phyloP scores from a whole-genome alignment of 2,329 filamentous ascomycete species.

The Phialophora macrospora region DNA sequence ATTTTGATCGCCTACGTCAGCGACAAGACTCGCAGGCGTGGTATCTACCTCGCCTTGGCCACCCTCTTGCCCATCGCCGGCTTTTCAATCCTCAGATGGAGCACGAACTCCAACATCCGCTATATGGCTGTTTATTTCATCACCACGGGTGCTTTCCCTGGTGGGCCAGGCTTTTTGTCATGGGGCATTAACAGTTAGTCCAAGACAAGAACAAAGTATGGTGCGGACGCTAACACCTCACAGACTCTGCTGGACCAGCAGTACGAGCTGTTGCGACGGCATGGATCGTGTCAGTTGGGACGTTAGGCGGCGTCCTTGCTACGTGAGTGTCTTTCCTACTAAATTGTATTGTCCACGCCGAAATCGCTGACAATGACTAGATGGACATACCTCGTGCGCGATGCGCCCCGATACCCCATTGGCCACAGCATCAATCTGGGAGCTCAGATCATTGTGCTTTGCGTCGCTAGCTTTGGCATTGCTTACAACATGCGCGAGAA shows the following conservation, averaged over 20 bases:
- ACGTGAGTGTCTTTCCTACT: slow-evolving; percentile 58
- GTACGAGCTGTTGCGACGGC: slow-evolving; percentile 72
- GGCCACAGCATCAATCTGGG: slow-evolving; percentile 59
- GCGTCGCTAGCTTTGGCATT: slow-evolving; percentile 32
- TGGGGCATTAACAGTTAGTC: slow-evolving; percentile 80
- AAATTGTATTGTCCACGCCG: slow-evolving; percentile 56
- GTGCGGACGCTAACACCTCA: slow-evolving; percentile 1
- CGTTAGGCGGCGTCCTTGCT: slow-evolving; percentile 77
- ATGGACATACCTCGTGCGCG: slow-evolving; percentile 42
- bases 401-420: slow-evolving; percentile 57
- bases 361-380: slow-evolving; percentile 18
- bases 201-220: background rate
- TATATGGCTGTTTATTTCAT: slow-evolving; percentile 84
- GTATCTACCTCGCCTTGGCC: slow-evolving; percentile 71
- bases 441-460: slow-evolving; percentile 29
- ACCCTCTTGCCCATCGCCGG: slow-evolving; percentile 73
- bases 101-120: slow-evolving; percentile 68
- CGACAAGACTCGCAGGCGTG: slow-evolving; percentile 77
- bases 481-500: slow-evolving; percentile 42
- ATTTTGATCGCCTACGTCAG: slow-evolving; percentile 73
- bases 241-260: slow-evolving; percentile 61
- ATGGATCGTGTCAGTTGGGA: slow-evolving; percentile 80
- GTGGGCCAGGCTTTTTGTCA: slow-evolving; percentile 86
- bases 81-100: slow-evolving; percentile 73
- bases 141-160: slow-evolving; percentile 77